These are phyloP conservation scores for Coemansia reversa DNA, from an alignment of 192 early-diverging fungal genomes.

Conservation along the genomic window DNA sequence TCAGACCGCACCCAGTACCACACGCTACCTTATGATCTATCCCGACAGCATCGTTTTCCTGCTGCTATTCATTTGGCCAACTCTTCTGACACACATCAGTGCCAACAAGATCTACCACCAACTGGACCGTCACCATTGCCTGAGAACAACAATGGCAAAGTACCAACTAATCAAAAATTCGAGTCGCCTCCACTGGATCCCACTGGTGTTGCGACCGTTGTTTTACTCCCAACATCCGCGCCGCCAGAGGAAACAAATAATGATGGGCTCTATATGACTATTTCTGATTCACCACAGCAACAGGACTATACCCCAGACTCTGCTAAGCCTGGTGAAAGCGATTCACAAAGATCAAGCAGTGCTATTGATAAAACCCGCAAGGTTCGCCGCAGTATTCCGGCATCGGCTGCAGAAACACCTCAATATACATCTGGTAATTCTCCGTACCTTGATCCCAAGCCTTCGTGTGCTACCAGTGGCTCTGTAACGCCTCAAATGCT, in stretches of 20 bases:
- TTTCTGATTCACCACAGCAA: background rate
- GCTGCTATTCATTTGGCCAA: background rate
- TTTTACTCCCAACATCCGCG: background rate
- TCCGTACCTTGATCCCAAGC: background rate
- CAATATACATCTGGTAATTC: background rate
- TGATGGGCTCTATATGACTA: conserved; percentile 9
- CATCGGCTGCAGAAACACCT: background rate
- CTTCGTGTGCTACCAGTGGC: background rate
- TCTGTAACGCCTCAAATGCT: background rate
- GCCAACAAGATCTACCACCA: background rate
- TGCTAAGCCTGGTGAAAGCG: background rate
- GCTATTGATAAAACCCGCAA: background rate
- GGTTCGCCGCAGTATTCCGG: background rate
- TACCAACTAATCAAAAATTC: background rate
- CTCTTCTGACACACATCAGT: background rate
- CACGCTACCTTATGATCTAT: conserved; percentile 1
- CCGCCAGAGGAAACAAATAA: background rate
- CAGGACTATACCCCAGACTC: background rate
- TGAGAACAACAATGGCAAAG: background rate
- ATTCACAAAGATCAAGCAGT: background rate
- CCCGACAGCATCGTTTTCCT: conserved; percentile 4
- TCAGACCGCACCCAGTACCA: conserved; percentile 14
- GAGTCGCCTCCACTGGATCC: conserved; percentile 19
- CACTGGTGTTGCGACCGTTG: conserved; percentile 7
- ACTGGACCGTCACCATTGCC: background rate